Evolutionary conservation across 2,329 filamentous ascomycete species (phyloP), one percentile per base, ranked within the genome.

Genomic region (Microcyclospora pomicola): DNA sequence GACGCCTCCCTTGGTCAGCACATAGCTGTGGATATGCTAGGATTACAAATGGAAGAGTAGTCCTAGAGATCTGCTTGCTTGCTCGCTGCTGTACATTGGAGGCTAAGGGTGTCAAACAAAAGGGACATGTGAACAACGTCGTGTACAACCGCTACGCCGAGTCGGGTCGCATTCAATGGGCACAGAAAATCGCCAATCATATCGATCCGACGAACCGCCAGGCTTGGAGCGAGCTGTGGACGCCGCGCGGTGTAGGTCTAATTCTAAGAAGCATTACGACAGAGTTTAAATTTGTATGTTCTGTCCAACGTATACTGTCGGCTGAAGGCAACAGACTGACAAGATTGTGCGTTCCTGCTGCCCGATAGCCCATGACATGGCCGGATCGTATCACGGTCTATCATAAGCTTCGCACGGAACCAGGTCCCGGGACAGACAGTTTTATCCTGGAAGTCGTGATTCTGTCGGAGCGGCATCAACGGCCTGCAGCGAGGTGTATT

Each of bases 101-200:
- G 33, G 10, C 9, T 29, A 16, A 13, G 27, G 35, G 35, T 31
- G 28, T n/a, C n/a, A 28, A 15, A 12, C 15, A 24, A 41, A 49
- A 54, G 52, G 74, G 77, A 35, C 85, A 94, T 59, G 80, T 94
- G 35, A 94, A 93, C 58, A 93, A 93, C 50, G 77, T 87, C 44
- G 75, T 73, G 47, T 93, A 93, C 59, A 77, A 82, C 49, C 73
- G 81, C 43, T 93, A 83, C 58, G 85, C 85, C 28, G 87, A 95
- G 58, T 79, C 80, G 5, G 78, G 77, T 3, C 73, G 87, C 28
- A 73, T 88, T 27, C 83, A 86, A 51, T 93, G 82, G 80, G 70
- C 77, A 16, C 67, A 69, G 40, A 80, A 85, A 52, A 79, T 83
- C 48, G 80, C 75, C 4, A 61, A 68, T 2, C 62, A 74, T 42